Percentiles rank a stretch among this genome's conserved stretches.
Conservation (phyloP, 495 filamentous ascomycete genomes). For the Penicillium daleae region DNA sequence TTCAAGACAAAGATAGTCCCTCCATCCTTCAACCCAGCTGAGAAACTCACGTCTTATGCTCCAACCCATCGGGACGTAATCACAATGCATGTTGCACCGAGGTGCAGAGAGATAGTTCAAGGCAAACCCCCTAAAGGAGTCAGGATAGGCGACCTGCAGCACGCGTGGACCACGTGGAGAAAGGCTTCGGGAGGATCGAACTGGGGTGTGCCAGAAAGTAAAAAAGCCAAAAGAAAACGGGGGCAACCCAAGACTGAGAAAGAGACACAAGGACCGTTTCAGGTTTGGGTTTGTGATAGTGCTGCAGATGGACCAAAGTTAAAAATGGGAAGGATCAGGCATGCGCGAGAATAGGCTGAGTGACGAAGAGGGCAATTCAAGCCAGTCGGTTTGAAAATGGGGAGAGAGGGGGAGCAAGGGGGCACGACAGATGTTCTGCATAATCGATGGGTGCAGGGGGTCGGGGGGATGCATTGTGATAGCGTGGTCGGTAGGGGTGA, state of each 20-base stretch:
- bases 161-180: slow-evolving; percentile 36
- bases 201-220: slow-evolving; percentile 3
- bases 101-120: not conserved
- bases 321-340: not conserved
- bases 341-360: not conserved
- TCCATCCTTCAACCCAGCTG: not conserved
- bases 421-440: slow-evolving; percentile 21
- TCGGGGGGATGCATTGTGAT: not conserved
- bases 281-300: slow-evolving; percentile 4
- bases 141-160: slow-evolving; percentile 34
- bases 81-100: slow-evolving; percentile 8
- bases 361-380: too few relatives aligned
- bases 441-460: slow-evolving; percentile 6
- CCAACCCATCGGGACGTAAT: slow-evolving; percentile 23
- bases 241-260: not conserved
- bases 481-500: slow-evolving; percentile 2
- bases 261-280: slow-evolving; percentile 7
- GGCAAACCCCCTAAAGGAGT: slow-evolving; percentile 21
- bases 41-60: too few relatives aligned
- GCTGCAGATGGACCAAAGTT: not conserved
- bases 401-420: too few relatives aligned
- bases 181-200: slow-evolving; percentile 5
- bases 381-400: too few relatives aligned
- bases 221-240: not conserved
- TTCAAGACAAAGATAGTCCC: not conserved